Conservation (phyloP, 176 grass and related monocot genomes). For the Zoysia japonica region DNA sequence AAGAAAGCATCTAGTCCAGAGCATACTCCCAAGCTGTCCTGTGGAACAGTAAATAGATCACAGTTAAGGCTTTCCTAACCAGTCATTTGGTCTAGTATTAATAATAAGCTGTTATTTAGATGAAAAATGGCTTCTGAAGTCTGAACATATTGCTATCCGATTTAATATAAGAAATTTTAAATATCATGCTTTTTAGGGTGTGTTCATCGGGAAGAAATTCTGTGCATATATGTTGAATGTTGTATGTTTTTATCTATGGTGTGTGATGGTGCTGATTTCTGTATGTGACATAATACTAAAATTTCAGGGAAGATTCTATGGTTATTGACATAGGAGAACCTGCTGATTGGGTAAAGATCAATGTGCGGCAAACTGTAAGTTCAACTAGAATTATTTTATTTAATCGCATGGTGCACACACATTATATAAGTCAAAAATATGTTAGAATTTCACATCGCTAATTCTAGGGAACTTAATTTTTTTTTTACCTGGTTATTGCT, state of each 20-base stretch:
- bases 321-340: constrained; percentile 88
- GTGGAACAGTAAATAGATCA: constrained; percentile 63
- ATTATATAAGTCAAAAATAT: constrained; percentile 31
- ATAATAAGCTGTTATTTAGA: not conserved
- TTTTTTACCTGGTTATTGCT: constrained; percentile 24
- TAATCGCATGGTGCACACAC: constrained; percentile 7
- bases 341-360: constrained; percentile 99
- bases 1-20: constrained; percentile 76
- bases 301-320: constrained; percentile 83
- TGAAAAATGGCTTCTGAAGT: not conserved
- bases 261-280: constrained; percentile 9
- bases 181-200: constrained; percentile 17
- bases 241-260: constrained; percentile 13
- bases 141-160: constrained; percentile 7
- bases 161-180: constrained; percentile 27
- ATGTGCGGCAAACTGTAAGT: constrained; percentile 91
- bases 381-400: constrained; percentile 23
- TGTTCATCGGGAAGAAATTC: not conserved
- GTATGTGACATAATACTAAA: constrained; percentile 18
- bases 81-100: constrained; percentile 22
- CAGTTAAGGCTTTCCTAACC: constrained; percentile 62
- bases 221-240: constrained; percentile 8
- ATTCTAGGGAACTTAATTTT: constrained; percentile 12
- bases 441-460: constrained; percentile 14
- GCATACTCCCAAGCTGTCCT: constrained; percentile 50